phyloP scores from a whole-genome alignment of 2,329 filamentous ascomycete genomes.

The Neoascochyta sp. region DNA sequence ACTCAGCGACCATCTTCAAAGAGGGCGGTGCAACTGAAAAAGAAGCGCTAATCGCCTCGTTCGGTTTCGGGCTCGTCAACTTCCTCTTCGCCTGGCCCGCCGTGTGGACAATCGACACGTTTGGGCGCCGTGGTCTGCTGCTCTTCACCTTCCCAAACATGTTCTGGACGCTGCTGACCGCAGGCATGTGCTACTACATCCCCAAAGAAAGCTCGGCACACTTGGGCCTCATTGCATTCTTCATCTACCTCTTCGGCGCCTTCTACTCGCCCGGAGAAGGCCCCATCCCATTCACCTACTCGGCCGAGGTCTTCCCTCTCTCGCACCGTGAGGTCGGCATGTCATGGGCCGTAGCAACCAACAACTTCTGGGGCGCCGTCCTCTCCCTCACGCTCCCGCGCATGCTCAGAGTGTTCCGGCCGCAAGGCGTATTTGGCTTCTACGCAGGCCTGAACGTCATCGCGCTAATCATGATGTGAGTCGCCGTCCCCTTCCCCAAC shows the following conservation, averaged over 20 bases:
- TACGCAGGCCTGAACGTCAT: slow-evolving; percentile 59
- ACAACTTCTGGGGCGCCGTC: slow-evolving; percentile 57
- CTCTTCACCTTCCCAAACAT: slow-evolving; percentile 51
- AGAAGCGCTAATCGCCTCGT: slow-evolving; percentile 51
- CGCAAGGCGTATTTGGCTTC: slow-evolving; percentile 58
- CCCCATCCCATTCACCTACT: slow-evolving; percentile 45
- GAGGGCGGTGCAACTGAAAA: slow-evolving; percentile 45
- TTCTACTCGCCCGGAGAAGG: slow-evolving; percentile 42
- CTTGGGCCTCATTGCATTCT: slow-evolving; percentile 52
- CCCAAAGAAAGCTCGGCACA: slow-evolving; percentile 39
- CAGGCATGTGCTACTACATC: slow-evolving; percentile 54
- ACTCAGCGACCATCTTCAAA: slow-evolving; percentile 50
- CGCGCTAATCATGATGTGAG: slow-evolving; percentile 57
- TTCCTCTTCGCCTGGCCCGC: slow-evolving; percentile 59
- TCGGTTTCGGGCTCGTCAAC: slow-evolving; percentile 57
- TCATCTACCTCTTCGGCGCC: slow-evolving; percentile 55
- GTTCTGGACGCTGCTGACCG: slow-evolving; percentile 47
- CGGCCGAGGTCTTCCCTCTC: slow-evolving; percentile 64
- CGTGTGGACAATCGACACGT: slow-evolving; percentile 53
- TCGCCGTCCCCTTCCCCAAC: too few relatives aligned
- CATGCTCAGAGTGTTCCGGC: slow-evolving; percentile 50
- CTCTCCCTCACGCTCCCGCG: slow-evolving; percentile 62
- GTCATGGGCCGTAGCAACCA: slow-evolving; percentile 65
- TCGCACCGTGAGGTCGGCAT: slow-evolving; percentile 70
- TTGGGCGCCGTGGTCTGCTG: slow-evolving; percentile 51